Base-by-base conservation (phyloP, 192 early-diverging fungal genomes). In the Gamsiella multidivaricata region DNA sequence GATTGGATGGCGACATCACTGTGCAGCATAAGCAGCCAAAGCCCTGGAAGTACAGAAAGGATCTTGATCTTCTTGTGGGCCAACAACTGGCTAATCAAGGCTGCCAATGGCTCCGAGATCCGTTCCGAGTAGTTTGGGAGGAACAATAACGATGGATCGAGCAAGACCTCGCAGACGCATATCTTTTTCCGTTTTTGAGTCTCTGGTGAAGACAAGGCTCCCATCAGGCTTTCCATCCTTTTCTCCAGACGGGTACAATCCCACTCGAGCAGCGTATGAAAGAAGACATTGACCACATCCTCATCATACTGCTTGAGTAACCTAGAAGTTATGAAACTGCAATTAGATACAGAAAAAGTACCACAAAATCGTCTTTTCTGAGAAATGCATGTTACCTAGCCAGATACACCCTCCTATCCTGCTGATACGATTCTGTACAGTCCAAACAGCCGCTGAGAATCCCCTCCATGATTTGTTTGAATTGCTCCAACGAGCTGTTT, bases 11-110 rank as follows among this genome's bases (percentile, higher is more conserved):
- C 28, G 14, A 47, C 23, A 26, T 76, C 51, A 4, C 56, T 28
- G 29, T 76, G 73, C 10, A 76, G 9, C 28, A 43, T 25, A 15
- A 76, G 51, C 3, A 76, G 59, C 73, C 73, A 76, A 2, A 61
- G 39, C 26, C 73, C 73, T 45, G 73, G 58, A 20, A 76, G 73
- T 8, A 56, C 37, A 26, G 73, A 61, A n/a, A 54, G 49, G 45
- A 76, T 46, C 28, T 61, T 67, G 20, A 76, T 55, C 36, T 49
- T 59, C 31, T 76, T 76, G 10, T 36, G 25, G 3, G 45, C 8
- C 6, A 76, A 34, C 34, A 76, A 61, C 2, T 56, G 50, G 26
- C 20, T 29, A 10, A 76, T 64, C 14, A 76, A 18, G n/a, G 41
- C 22, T 1, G 65, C 26, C 5, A 76, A 18, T 18, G 32, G 73